phyloP scores from a whole-genome alignment of 1,284 basidiomycete species.

The Cryptococcus sp. region DNA sequence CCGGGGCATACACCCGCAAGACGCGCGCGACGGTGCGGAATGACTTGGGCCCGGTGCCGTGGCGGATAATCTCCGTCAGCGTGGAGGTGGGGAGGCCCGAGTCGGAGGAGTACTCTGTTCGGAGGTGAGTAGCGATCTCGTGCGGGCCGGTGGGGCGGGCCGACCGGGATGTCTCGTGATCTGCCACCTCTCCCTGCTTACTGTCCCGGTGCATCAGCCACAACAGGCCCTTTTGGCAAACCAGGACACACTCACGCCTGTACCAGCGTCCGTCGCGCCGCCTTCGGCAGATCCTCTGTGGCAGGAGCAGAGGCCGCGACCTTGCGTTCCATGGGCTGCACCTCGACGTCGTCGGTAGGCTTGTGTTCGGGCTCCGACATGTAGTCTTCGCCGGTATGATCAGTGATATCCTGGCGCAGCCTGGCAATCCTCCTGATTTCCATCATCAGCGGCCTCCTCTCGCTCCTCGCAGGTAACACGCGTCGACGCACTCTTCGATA shows the following conservation, averaged over 20 bases:
- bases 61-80: conserved; percentile 17
- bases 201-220: too few species aligned
- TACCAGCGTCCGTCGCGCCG: too few species aligned
- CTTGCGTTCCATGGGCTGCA: too few species aligned
- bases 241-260: too few species aligned
- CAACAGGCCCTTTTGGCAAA: too few species aligned
- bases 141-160: too few species aligned
- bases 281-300: too few species aligned
- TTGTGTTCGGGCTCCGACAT: too few species aligned
- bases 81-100: conserved; percentile 17
- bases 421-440: conserved; percentile 14
- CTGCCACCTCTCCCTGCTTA: too few species aligned
- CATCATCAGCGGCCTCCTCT: conserved; percentile 2
- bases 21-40: background rate
- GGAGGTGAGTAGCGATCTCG: background rate
- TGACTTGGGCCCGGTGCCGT: conserved; percentile 27
- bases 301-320: too few species aligned
- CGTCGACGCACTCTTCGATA: conserved; percentile 29
- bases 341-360: too few species aligned
- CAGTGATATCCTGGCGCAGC: background rate
- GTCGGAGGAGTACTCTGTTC: background rate
- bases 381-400: background rate
- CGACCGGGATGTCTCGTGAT: too few species aligned
- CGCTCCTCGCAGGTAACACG: background rate
- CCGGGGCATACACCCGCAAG: background rate